A percentile compares a stretch with the other conserved stretches of the same genome.
Conservation (phyloP, 2,329 filamentous ascomycete species). For the Talaromyces islandicus region DNA sequence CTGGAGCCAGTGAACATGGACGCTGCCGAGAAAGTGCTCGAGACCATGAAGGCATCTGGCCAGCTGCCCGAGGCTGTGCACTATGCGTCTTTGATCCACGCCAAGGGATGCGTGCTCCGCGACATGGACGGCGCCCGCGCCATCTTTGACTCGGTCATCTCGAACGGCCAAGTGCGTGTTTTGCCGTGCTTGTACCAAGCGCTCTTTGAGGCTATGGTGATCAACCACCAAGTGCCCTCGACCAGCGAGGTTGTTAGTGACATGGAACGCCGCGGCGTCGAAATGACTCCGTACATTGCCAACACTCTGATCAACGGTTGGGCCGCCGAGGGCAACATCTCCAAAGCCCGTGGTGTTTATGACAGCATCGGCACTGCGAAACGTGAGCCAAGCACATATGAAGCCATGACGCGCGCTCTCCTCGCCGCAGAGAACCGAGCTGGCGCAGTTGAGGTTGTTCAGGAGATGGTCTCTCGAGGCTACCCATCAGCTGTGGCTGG, state of each 20-base stretch:
- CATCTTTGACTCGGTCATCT: constrained; percentile 75
- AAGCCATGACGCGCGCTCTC: constrained; percentile 94
- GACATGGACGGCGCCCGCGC: constrained; percentile 78
- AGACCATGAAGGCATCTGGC: constrained; percentile 67
- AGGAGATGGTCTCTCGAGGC: constrained; percentile 83
- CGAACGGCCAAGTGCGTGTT: constrained; percentile 59
- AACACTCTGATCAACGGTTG: constrained; percentile 98
- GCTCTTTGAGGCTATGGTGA: constrained; percentile 94
- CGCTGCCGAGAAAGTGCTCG: constrained; percentile 77
- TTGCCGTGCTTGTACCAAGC: constrained; percentile 92
- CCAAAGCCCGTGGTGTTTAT: constrained; percentile 73
- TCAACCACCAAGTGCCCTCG: constrained; percentile 76
- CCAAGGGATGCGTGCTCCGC: constrained; percentile 87
- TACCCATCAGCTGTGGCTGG: constrained; percentile 88
- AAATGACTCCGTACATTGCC: constrained; percentile 94
- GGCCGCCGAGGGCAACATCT: constrained; percentile 76
- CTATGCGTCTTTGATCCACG: constrained; percentile 92
- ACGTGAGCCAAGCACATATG: constrained; percentile 95
- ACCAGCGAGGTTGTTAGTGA: constrained; percentile 67
- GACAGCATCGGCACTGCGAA: constrained; percentile 68
- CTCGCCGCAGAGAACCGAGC: constrained; percentile 75
- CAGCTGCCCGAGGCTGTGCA: constrained; percentile 84
- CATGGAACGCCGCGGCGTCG: constrained; percentile 69
- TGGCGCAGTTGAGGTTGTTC: constrained; percentile 69
- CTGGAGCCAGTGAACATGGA: constrained; percentile 86